A percentile compares a stretch with the other conserved stretches of the same genome.
Conservation (phyloP, 352 stramenopile species). For the Pythium oligandrum region DNA sequence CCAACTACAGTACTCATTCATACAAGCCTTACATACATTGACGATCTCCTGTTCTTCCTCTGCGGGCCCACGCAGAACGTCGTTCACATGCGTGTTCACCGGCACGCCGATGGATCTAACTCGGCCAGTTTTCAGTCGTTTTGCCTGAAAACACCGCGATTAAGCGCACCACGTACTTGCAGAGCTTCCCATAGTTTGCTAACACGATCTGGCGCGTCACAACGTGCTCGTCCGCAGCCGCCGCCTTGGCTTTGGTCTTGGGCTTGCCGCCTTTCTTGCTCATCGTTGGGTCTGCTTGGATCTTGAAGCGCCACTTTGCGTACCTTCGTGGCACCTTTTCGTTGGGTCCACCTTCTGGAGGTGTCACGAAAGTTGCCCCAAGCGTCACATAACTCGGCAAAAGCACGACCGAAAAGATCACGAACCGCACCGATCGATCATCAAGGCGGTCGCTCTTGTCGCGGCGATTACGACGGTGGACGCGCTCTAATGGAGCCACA, state of each 20-base stretch:
- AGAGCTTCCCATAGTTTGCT: constrained; percentile 71
- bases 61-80: constrained; percentile 48
- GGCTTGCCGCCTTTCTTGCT: constrained; percentile 47
- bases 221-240: constrained; percentile 53
- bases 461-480: too few species aligned
- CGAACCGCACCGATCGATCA: too few species aligned
- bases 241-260: constrained; percentile 48
- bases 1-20: too few species aligned
- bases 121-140: background rate
- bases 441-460: too few species aligned
- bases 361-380: constrained; percentile 16
- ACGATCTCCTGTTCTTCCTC: constrained; percentile 69
- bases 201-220: constrained; percentile 61
- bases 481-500: too few species aligned
- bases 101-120: constrained; percentile 64
- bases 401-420: too few species aligned
- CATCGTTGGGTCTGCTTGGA: constrained; percentile 22
- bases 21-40: constrained; percentile 30
- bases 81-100: constrained; percentile 61
- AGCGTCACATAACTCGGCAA: background rate
- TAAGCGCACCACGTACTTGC: constrained; percentile 34
- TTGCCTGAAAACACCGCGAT: background rate
- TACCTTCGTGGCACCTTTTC: constrained; percentile 1
- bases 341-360: background rate
- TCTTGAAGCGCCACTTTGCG: constrained; percentile 15